Evolutionary conservation across 805 yeast genomes (phyloP).

Genomic region (Saturnispora sanitii): DNA sequence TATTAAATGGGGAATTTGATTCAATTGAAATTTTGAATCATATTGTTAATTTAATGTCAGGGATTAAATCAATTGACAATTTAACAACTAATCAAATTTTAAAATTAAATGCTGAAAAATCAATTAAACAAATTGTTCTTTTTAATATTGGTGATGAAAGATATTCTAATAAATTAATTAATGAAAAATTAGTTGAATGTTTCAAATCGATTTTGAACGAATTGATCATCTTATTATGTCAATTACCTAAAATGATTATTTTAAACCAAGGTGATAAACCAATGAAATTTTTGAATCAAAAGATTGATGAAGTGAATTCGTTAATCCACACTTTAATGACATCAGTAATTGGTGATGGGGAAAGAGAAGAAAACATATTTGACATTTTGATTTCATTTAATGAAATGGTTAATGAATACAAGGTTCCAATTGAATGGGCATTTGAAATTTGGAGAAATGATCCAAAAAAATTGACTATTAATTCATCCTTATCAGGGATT

Average conservation of each 20-base stretch:
- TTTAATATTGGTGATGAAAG: slow-evolving; percentile 52
- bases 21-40: slow-evolving; percentile 60
- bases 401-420: slow-evolving; percentile 32
- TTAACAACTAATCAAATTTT: slow-evolving; percentile 56
- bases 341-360: slow-evolving; percentile 43
- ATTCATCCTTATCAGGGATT: slow-evolving; percentile 11
- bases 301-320: slow-evolving; percentile 61
- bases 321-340: slow-evolving; percentile 59
- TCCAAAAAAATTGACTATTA: slow-evolving; percentile 24
- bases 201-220: slow-evolving; percentile 47
- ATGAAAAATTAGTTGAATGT: slow-evolving; percentile 38
- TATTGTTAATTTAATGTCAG: slow-evolving; percentile 63
- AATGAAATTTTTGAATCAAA: slow-evolving; percentile 60
- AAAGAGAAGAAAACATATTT: slow-evolving; percentile 13
- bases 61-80: slow-evolving; percentile 61
- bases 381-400: slow-evolving; percentile 31
- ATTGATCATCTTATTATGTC: slow-evolving; percentile 53
- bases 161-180: slow-evolving; percentile 36
- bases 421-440: slow-evolving; percentile 51
- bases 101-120: slow-evolving; percentile 52
- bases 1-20: slow-evolving; percentile 49
- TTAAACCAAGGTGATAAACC: slow-evolving; percentile 29
- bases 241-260: slow-evolving; percentile 33
- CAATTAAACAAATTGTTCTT: slow-evolving; percentile 47
- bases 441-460: slow-evolving; percentile 68